phyloP scores from a whole-genome alignment of 768 basidiomycete species.

The Melanogaster broomeanus region DNA sequence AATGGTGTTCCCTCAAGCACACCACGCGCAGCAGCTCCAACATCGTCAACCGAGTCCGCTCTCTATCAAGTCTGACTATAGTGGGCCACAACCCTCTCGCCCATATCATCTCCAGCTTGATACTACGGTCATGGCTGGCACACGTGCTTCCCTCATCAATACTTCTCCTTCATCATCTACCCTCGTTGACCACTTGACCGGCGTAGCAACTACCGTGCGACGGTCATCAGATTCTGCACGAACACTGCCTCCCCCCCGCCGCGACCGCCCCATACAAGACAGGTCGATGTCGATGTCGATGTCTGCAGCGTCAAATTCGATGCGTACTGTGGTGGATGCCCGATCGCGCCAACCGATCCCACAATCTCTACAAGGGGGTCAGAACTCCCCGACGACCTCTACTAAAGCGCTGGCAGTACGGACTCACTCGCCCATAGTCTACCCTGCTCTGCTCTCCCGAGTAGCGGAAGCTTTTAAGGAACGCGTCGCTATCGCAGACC shows the following conservation, averaged over 20 bases:
- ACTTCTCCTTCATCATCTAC: constrained; percentile 48
- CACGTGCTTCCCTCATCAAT: constrained; percentile 44
- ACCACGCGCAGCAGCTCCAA: constrained; percentile 23
- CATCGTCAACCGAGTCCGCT: constrained; percentile 38
- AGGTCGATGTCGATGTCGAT: constrained; percentile 80
- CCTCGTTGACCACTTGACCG: constrained; percentile 35
- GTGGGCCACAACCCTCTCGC: constrained; percentile 35
- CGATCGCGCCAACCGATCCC: constrained; percentile 38
- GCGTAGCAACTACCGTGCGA: constrained; percentile 36
- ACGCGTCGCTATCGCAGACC: constrained; percentile 74
- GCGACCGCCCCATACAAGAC: constrained; percentile 65
- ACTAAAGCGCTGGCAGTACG: constrained; percentile 41
- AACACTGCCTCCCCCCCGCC: constrained; percentile 55
- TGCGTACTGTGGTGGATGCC: constrained; percentile 46
- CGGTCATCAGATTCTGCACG: constrained; percentile 73
- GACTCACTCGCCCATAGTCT: constrained; percentile 71
- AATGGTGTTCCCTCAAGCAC: constrained; percentile 23
- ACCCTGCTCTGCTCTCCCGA: constrained; percentile 93
- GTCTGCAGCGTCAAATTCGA: constrained; percentile 57
- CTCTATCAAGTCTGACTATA: constrained; percentile 41
- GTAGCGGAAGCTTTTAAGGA: constrained; percentile 93
- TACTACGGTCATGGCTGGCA: constrained; percentile 43
- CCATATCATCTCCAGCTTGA: constrained; percentile 63
- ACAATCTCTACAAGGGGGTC: constrained; percentile 40
- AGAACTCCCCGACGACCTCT: constrained; percentile 36